Conservation (phyloP, 495 filamentous ascomycete species). For the Lasiosphaeria ovina region DNA sequence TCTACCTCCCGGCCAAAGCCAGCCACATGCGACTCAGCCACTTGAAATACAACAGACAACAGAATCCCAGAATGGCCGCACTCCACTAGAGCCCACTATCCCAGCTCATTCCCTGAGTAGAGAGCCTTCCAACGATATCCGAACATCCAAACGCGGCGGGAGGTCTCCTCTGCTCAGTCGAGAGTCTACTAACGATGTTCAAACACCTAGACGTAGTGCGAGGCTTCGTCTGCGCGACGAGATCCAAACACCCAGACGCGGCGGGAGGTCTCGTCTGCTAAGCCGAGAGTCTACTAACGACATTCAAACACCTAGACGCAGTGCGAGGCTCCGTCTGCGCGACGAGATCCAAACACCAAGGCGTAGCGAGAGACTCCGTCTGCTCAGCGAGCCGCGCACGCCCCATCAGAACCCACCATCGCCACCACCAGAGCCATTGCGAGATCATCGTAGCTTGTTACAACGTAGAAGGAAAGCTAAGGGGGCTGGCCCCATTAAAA, state of each 20-base stretch:
- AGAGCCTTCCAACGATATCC: constrained; percentile 7
- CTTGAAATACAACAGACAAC: constrained; percentile 2
- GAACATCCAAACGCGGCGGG: constrained; percentile 1
- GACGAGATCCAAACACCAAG: constrained; percentile 6
- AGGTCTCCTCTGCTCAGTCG: constrained; percentile 1
- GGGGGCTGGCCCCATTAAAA: not conserved
- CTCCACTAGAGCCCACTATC: constrained; percentile 8
- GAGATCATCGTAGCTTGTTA: constrained; percentile 2
- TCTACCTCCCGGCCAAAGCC: constrained; percentile 4
- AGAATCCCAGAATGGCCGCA: constrained; percentile 6
- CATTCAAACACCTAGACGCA: constrained; percentile 1
- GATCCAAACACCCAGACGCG: constrained; percentile 7
- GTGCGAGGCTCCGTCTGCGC: too few relatives aligned
- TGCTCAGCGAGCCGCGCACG: constrained; percentile 5
- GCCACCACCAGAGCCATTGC: constrained; percentile 1
- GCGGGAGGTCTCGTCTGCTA: constrained; percentile 2
- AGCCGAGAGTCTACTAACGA: constrained; percentile 4
- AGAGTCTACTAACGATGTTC: constrained; percentile 2
- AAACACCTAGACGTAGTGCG: constrained; percentile 3
- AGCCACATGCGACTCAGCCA: constrained; percentile 2
- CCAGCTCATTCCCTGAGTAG: constrained; percentile 3
- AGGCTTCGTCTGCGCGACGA: too few relatives aligned
- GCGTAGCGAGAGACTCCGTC: constrained; percentile 1
- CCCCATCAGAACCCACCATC: too few relatives aligned
- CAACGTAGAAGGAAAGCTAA: constrained; percentile 3